Percentiles rank a stretch among this genome's conserved stretches.
These are phyloP conservation scores for Diatrype stigma DNA, from an alignment of 2,329 filamentous ascomycete genomes.

Conservation along the genomic window DNA sequence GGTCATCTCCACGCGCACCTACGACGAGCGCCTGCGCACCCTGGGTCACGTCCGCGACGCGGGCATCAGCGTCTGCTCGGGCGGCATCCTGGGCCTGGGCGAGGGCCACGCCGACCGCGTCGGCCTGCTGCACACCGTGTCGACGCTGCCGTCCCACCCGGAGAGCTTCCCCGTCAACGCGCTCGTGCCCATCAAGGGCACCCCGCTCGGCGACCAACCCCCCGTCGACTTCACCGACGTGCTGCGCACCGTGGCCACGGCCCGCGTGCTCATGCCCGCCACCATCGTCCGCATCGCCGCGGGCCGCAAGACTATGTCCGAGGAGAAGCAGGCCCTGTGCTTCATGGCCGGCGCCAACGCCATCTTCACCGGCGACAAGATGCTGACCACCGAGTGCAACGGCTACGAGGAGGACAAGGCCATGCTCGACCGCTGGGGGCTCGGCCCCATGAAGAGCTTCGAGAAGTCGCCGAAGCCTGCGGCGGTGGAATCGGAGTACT, in stretches of 20 bases:
- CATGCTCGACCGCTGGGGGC: constrained; percentile 80
- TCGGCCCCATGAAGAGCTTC: constrained; percentile 65
- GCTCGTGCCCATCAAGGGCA: constrained; percentile 85
- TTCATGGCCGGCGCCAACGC: constrained; percentile 91
- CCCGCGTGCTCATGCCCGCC: constrained; percentile 74
- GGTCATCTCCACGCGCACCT: constrained; percentile 79
- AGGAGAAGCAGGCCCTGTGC: constrained; percentile 85
- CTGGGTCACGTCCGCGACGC: constrained; percentile 77
- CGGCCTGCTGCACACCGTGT: constrained; percentile 76
- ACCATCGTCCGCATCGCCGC: constrained; percentile 87
- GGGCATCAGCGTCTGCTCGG: constrained; percentile 85
- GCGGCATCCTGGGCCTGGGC: constrained; percentile 81
- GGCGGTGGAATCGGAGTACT: not conserved
- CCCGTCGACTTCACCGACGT: constrained; percentile 74
- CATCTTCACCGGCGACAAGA: constrained; percentile 94
- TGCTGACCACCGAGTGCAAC: constrained; percentile 88
- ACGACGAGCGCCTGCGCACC: constrained; percentile 81
- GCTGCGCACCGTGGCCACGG: constrained; percentile 78
- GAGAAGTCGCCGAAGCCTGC: constrained; percentile 13
- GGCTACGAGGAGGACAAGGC: constrained; percentile 84
- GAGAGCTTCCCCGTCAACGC: constrained; percentile 92
- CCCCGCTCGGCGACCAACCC: constrained; percentile 71
- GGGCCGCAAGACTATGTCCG: constrained; percentile 75
- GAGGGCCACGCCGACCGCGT: constrained; percentile 76
- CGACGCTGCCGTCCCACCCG: constrained; percentile 75